Evolutionary conservation across 768 basidiomycete species (phyloP).

Genomic region (Crepidotus variabilis): DNA sequence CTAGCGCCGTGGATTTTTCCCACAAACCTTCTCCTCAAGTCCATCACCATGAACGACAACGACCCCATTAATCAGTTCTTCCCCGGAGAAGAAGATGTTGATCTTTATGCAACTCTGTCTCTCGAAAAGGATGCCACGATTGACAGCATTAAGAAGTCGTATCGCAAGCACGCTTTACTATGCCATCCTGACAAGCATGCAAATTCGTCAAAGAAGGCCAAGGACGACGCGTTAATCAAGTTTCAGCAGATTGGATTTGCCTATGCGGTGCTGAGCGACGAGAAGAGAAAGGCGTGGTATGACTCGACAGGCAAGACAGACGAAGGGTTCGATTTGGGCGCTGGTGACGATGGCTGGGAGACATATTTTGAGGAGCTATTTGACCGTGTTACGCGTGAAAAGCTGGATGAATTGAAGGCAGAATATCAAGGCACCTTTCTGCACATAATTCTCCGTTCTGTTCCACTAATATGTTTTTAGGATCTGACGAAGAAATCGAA

Average conservation of each 20-base stretch:
- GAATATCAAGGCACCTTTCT: slow-evolving; percentile 77
- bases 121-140: slow-evolving; percentile 48
- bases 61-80: slow-evolving; percentile 79
- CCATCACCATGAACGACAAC: slow-evolving; percentile 55
- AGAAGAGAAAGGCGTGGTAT: slow-evolving; percentile 69
- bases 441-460: background rate
- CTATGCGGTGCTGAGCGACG: slow-evolving; percentile 84
- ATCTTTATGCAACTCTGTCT: slow-evolving; percentile 75
- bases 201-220: slow-evolving; percentile 51
- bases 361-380: slow-evolving; percentile 92
- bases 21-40: background rate
- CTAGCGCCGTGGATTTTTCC: too few species aligned
- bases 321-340: slow-evolving; percentile 67
- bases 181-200: slow-evolving; percentile 92
- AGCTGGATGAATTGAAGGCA: slow-evolving; percentile 90
- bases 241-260: slow-evolving; percentile 96
- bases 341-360: slow-evolving; percentile 89
- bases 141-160: slow-evolving; percentile 79
- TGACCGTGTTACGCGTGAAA: slow-evolving; percentile 79
- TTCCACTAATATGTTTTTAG: slow-evolving; percentile 33
- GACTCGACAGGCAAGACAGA: slow-evolving; percentile 84
- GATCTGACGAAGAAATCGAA: slow-evolving; percentile 77
- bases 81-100: slow-evolving; percentile 63
- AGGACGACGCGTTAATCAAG: slow-evolving; percentile 65
- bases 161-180: slow-evolving; percentile 76